phyloP scores from a whole-genome alignment of 352 stramenopile species.

The Phytophthora sp. region DNA sequence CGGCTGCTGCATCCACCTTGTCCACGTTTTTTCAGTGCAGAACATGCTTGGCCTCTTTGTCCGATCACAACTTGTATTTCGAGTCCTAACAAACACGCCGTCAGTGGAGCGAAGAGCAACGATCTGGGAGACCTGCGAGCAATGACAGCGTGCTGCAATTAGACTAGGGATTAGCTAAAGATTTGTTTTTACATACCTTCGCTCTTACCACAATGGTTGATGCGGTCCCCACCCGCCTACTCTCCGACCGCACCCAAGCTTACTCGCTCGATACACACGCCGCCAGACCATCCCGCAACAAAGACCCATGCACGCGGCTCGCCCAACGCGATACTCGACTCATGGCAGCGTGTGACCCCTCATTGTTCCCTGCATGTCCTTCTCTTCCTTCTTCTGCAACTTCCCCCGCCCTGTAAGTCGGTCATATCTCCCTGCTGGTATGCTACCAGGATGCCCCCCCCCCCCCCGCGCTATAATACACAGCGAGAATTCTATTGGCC shows the following conservation, averaged over 20 bases:
- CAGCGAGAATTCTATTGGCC: background rate
- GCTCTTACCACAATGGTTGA: no score
- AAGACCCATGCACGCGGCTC: background rate
- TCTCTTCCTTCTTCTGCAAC: background rate
- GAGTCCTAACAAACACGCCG: background rate
- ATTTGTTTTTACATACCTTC: no score
- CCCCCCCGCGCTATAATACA: background rate
- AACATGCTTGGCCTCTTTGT: background rate
- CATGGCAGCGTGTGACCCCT: background rate
- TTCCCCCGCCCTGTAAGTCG: background rate
- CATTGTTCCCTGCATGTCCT: background rate
- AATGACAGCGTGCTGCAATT: conserved; percentile 3
- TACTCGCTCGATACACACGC: background rate
- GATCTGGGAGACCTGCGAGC: background rate
- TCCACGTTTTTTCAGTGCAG: background rate
- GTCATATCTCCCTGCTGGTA: background rate
- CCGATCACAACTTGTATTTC: background rate
- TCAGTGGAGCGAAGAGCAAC: background rate
- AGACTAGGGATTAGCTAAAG: background rate
- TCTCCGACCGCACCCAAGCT: background rate
- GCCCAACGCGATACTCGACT: background rate
- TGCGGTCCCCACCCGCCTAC: background rate
- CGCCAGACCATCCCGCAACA: background rate
- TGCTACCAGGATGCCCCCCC: background rate
- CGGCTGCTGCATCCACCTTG: conserved; percentile 7